phyloP scores from a whole-genome alignment of 208 protist genomes.

The Acanthamoeba triangularis region DNA sequence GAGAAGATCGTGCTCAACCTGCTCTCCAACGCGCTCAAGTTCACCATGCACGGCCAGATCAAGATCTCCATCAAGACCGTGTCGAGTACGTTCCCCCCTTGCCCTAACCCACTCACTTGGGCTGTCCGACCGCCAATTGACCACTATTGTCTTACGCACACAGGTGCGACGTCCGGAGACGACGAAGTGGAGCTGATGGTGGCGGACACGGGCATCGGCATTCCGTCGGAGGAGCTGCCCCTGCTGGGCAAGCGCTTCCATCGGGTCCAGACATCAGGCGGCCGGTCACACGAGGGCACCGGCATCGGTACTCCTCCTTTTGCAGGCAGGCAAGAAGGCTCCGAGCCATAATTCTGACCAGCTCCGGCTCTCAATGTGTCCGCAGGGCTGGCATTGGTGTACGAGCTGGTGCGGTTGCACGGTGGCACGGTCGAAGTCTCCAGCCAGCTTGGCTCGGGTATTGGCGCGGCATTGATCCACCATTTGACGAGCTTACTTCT shows the following conservation, averaged over 20 bases:
- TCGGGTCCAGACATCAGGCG: conserved; percentile 50
- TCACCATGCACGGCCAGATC: conserved; percentile 77
- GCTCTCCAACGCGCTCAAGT: conserved; percentile 82
- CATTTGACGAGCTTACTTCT: neutral
- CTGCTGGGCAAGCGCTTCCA: conserved; percentile 74
- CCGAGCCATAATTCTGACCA: neutral
- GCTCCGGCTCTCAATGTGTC: too few species aligned
- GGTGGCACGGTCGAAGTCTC: conserved; percentile 72
- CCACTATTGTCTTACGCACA: too few species aligned
- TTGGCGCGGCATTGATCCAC: too few species aligned
- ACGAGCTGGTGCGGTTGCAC: conserved; percentile 78
- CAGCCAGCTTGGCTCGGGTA: conserved; percentile 38
- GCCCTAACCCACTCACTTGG: neutral
- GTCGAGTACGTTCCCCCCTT: neutral
- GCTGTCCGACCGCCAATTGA: neutral
- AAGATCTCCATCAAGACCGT: neutral
- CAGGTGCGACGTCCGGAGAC: neutral
- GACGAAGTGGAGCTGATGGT: conserved; percentile 35
- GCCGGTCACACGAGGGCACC: conserved; percentile 59
- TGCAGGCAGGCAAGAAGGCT: too few species aligned
- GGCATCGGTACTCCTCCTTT: conserved; percentile 24
- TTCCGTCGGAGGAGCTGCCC: conserved; percentile 55
- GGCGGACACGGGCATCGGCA: conserved; percentile 78
- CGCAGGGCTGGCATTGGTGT: conserved; percentile 67
- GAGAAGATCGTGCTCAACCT: conserved; percentile 83